These are phyloP conservation scores for Coniochaeta hoffmannii DNA, from an alignment of 2,329 filamentous ascomycete species.

Conservation along the genomic window DNA sequence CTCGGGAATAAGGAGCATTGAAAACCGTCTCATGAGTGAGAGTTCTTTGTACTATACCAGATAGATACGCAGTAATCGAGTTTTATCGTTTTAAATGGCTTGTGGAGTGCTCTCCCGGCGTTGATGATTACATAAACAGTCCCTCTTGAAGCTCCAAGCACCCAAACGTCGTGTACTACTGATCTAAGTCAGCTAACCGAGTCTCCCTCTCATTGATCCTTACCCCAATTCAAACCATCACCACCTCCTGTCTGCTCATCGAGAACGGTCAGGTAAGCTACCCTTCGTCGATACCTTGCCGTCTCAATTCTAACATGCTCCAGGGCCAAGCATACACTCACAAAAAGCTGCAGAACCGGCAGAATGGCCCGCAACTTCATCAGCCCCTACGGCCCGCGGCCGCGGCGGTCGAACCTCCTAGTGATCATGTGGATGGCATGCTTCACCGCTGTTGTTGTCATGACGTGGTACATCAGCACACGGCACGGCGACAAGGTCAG, in stretches of 20 bases:
- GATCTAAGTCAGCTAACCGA: too few relatives aligned
- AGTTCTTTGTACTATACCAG: not conserved
- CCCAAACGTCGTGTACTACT: too few relatives aligned
- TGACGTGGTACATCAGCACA: conserved; percentile 15
- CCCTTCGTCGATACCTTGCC: too few relatives aligned
- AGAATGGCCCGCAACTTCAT: conserved; percentile 7
- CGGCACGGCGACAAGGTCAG: conserved; percentile 9
- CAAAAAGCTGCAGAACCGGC: not conserved
- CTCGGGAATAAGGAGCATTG: too few relatives aligned
- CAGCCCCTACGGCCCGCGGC: conserved; percentile 12
- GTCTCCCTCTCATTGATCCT: too few relatives aligned
- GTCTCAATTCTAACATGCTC: too few relatives aligned
- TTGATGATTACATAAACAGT: conserved; percentile 1
- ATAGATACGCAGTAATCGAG: not conserved
- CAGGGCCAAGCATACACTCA: too few relatives aligned
- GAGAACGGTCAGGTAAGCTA: too few relatives aligned
- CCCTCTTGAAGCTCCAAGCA: too few relatives aligned
- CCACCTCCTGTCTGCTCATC: too few relatives aligned
- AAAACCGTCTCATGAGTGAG: not conserved
- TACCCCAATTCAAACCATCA: too few relatives aligned
- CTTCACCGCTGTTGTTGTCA: conserved; percentile 11
- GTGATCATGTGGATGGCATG: conserved; percentile 13
- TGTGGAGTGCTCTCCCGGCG: not conserved
- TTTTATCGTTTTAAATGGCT: not conserved
- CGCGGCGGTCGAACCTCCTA: conserved; percentile 10